A percentile compares a stretch with the other conserved stretches of the same genome.
phyloP scores from a whole-genome alignment of 1,284 basidiomycete genomes.

The Pascua sp. region DNA sequence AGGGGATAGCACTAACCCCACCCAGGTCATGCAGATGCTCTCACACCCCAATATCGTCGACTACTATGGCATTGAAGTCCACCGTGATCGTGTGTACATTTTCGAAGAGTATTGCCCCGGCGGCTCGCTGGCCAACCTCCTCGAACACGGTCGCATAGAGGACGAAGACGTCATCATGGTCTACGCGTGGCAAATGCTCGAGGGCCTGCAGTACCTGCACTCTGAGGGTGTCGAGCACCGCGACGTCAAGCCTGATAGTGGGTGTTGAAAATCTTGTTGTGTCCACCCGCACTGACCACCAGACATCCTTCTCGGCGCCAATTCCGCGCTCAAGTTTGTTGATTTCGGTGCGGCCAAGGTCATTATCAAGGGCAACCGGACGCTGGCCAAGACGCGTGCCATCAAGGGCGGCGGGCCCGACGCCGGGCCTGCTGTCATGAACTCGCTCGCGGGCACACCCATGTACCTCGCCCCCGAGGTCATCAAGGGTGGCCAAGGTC shows the following conservation, averaged over 20 bases:
- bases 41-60: constrained; percentile 98
- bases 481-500: constrained; percentile 72
- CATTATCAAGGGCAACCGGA: constrained; percentile 86
- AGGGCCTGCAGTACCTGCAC: constrained; percentile 93
- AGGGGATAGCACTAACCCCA: background rate
- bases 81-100: constrained; percentile 98
- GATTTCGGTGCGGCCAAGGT: constrained; percentile 99
- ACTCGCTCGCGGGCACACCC: constrained; percentile 91
- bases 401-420: constrained; percentile 46
- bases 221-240: constrained; percentile 91
- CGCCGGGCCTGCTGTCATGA: constrained; percentile 55
- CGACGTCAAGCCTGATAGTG: constrained; percentile 98
- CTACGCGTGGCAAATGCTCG: constrained; percentile 95
- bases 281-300: constrained; percentile 14
- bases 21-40: constrained; percentile 86
- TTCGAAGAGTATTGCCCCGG: constrained; percentile 99
- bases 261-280: constrained; percentile 44
- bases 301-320: constrained; percentile 89
- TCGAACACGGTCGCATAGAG: constrained; percentile 93
- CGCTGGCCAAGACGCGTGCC: constrained; percentile 65
- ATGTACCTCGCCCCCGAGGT: constrained; percentile 99
- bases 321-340: constrained; percentile 92
- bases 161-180: constrained; percentile 95
- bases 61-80: constrained; percentile 97
- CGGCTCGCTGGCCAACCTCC: constrained; percentile 81